Base-by-base conservation (phyloP, 2,329 filamentous ascomycete genomes). In the Cytospora piceicola region DNA sequence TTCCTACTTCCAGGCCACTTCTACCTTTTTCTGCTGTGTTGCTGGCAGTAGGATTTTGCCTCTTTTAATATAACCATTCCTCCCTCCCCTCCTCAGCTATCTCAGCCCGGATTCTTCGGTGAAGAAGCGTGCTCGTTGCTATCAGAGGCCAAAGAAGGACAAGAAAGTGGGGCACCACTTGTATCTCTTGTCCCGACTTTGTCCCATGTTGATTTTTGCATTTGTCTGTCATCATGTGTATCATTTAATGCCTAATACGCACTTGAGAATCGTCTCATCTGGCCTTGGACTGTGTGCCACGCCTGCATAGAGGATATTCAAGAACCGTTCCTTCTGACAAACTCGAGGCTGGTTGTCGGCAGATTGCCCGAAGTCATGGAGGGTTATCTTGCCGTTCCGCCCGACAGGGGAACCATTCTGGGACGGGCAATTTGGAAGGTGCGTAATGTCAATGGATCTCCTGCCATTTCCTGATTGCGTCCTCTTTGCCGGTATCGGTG, bases 351-450 rank as follows among this genome's bases (percentile, higher is more conserved):
- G 11, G 32, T 34, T 15, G 42, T 11, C 42, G 22, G 7, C 42
- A 36, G 46, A 36, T 36, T 55, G 53, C 49, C 61, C 52, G 34
- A 56, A 55, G 65, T 60, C 32, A 84, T 85, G 82, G 83, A 85
- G 72, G 83, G 82, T 24, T 74, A 77, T 70, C 75, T 85, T 71
- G 74, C 80, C 63, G 76, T 82, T 34, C 83, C 83, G 61, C 83
- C 83, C 3, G 83, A 85, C 70, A 77, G 82, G 71, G 80, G 80
- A 46, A 80, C 80, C 54, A 82, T 85, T 58, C 79, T 85, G 62
- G 82, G 83, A 57, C 77, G 81, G 63, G 79, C 82, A 22, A 66
- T 81, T 42, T 85, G 83, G 83, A 85, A 85, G 82, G 82, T 84
- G 72, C 36, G 71, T 67, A 55, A 42, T 15, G 20, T 36, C 34